These are phyloP conservation scores for Tricholoma matsutake DNA, from an alignment of 768 basidiomycete genomes.

Conservation along the genomic window DNA sequence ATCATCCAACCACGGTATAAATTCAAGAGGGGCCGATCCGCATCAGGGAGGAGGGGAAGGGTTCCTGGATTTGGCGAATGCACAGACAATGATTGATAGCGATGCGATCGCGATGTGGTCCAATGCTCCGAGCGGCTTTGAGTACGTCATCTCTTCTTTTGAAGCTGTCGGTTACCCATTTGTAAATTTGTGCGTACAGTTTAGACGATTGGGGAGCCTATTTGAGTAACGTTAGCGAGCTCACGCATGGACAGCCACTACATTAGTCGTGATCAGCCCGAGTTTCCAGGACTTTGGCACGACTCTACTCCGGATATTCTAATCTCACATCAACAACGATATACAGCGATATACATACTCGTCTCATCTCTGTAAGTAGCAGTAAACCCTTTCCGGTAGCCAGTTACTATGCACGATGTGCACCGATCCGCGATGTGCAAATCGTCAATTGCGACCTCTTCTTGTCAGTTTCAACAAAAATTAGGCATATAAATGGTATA, in stretches of 20 bases:
- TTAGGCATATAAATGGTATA: too few species aligned
- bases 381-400: too few species aligned
- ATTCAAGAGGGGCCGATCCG: not conserved
- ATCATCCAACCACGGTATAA: not conserved
- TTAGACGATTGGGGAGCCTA: constrained; percentile 46
- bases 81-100: constrained; percentile 34
- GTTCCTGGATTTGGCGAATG: not conserved
- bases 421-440: too few species aligned
- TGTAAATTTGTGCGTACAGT: constrained; percentile 21
- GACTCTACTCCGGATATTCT: too few species aligned
- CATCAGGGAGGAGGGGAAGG: not conserved
- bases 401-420: too few species aligned
- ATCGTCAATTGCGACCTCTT: too few species aligned
- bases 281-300: too few species aligned
- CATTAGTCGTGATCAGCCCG: not conserved
- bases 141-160: constrained; percentile 39
- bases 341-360: too few species aligned
- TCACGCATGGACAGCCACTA: constrained; percentile 26
- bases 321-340: too few species aligned
- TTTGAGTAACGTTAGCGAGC: constrained; percentile 38
- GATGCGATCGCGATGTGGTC: constrained; percentile 70
- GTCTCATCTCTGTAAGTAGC: too few species aligned
- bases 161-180: not conserved
- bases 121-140: constrained; percentile 59
- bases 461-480: too few species aligned